Base-by-base conservation (phyloP, 1,139 yeast genomes). In the Taiozyma onychis region DNA sequence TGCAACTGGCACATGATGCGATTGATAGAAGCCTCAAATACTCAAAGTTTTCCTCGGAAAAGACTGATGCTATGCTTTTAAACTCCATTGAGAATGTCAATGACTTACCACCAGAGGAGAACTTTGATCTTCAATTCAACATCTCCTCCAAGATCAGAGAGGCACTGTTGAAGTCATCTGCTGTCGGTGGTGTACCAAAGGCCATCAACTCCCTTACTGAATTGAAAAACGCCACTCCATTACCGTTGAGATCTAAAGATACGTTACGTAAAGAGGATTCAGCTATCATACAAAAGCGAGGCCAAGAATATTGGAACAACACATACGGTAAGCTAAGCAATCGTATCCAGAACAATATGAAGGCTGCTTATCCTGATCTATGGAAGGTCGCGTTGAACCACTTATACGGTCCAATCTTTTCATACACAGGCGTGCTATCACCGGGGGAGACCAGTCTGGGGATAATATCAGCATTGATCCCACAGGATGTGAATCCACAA, bases 401-500 rank as follows among this genome's bases (percentile, higher is more conserved):
- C 61, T 91, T 86, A 14, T 91, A 90, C 62, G 81, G 88, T 0
- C 90, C 95, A 14, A 67, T 90, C 44, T 74, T 90, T 52, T 84
- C 95, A 34, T 86, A 68, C 64, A 78, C 83, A 13, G 84, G 76
- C 5, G 74, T 88, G 2, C 70, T 90, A 41, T 66, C 75, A 11
- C 83, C 87, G 1, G 75, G 73, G 54, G 96, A 89, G 55, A 85
- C 97, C 0, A 83, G 93, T 41, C 66, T 88, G 59, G 85, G 89
- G 44, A 81, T 90, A 6, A 80, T 90, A 32, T 85, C 95, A 1
- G 77, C 91, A 54, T 75, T 91, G 60, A 83, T 90, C 14, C 97
- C 97, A 0, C 97, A 88, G 64, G 96, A 90, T 66, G 97, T 90
- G n/a, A 88, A 87, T 58, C 96, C 97, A 0, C 97, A 90, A 63